These are phyloP conservation scores for Trichophyton rubrum DNA, from an alignment of 2,329 filamentous ascomycete genomes.

Conservation along the genomic window DNA sequence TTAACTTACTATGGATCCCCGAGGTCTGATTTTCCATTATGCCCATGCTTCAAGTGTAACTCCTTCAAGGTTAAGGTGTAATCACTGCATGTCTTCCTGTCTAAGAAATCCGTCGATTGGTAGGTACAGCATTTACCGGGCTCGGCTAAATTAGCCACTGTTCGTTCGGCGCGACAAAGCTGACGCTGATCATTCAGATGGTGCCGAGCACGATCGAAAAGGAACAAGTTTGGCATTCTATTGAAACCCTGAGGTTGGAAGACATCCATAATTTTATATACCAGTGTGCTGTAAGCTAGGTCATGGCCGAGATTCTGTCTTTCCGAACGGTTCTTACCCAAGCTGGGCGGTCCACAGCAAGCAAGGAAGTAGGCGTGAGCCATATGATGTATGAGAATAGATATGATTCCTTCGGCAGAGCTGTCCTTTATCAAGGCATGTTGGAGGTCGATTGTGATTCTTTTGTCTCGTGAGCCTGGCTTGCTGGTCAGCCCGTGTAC, in stretches of 20 bases:
- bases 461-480: slow-evolving; percentile 7
- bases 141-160: neutral
- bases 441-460: slow-evolving; percentile 10
- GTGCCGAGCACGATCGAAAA: neutral
- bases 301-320: slow-evolving; percentile 11
- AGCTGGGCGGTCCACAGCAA: slow-evolving; percentile 11
- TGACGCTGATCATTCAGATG: neutral
- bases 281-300: slow-evolving; percentile 11
- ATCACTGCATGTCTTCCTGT: slow-evolving; percentile 6
- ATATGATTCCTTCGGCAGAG: neutral
- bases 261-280: slow-evolving; percentile 9
- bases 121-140: neutral
- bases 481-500: slow-evolving; percentile 8
- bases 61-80: slow-evolving; percentile 9
- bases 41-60: slow-evolving; percentile 3
- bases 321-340: neutral
- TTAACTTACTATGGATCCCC: slow-evolving; percentile 8
- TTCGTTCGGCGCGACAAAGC: neutral
- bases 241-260: neutral
- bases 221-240: slow-evolving; percentile 2
- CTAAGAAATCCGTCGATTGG: neutral
- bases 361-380: slow-evolving; percentile 15
- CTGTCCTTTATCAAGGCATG: neutral
- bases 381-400: slow-evolving; percentile 14
- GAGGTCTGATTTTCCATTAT: neutral